Evolutionary conservation across 106 monocot species (phyloP), one percentile per base, ranked within the genome.

Genomic region (Posidonia australis): DNA sequence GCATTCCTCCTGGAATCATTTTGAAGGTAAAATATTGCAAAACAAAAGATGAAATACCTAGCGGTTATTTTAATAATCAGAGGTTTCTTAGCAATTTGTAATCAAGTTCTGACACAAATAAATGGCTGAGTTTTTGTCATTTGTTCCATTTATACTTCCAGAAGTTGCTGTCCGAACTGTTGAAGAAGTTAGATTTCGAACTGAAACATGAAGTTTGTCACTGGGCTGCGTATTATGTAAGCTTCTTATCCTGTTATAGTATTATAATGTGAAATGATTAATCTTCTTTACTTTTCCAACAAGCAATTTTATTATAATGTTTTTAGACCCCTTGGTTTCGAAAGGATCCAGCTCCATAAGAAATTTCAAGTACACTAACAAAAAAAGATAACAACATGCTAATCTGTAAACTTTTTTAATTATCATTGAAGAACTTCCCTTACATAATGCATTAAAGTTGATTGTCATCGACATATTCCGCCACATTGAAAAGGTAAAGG

Each of bases 201-300:
- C 67, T 99, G 58, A 99, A 99, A 60, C 98, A 99, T 79, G 91
- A 99, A 85, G 71, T 99, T 72, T 91, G 91, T 67, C 91, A 91
- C 32, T 99, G 98, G 98, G 87, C 98, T 73, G 98, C 98, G 68
- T 80, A 91, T 71, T 91, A 99, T 82, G 91, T 99, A 65, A 85
- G 90, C 68, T 47, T 14, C 31, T 63, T 63, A 13, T 21, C 5
- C 13, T 59, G 10, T 59, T 59, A 5, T 6, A 57, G 24, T 11
- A 57, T 10, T 31, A 59, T 10, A 24, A 5, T 20, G 1, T 54
- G 22, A 36, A 36, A 36, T 36, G 36, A 36, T 36, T 4, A 7
- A 36, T 36, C 36, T 36, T 2, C 36, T 36, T 36, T 36, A 36
- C 7, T 7, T 36, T 36, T 2, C 7, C 36, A 36, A n/a, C n/a